Conservation (phyloP, 2,329 filamentous ascomycete species). For the Paecilomyces sp. region DNA sequence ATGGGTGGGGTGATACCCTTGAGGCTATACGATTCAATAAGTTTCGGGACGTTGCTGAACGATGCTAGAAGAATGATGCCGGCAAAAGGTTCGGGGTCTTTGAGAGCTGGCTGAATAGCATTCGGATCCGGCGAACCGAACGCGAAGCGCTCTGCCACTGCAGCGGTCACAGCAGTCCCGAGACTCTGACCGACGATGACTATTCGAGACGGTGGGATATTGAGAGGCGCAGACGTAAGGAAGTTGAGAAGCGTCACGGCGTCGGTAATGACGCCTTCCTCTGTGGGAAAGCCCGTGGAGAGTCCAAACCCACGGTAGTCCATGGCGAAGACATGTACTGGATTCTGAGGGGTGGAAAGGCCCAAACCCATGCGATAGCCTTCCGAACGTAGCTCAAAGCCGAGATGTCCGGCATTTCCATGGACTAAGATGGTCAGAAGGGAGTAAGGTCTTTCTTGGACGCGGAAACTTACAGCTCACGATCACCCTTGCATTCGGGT, state of each 20-base stretch:
- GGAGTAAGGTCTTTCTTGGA: not conserved
- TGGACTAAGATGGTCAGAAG: slow-evolving; percentile 26
- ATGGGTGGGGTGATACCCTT: slow-evolving; percentile 68
- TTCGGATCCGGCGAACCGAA: slow-evolving; percentile 27
- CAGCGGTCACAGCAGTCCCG: slow-evolving; percentile 76
- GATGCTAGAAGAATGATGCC: slow-evolving; percentile 72
- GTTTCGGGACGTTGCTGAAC: slow-evolving; percentile 66
- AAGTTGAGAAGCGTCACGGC: slow-evolving; percentile 67
- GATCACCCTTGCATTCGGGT: slow-evolving; percentile 47
- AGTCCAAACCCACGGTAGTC: slow-evolving; percentile 86
- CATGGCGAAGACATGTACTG: slow-evolving; percentile 72
- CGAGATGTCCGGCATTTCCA: slow-evolving; percentile 76
- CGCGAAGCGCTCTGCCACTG: slow-evolving; percentile 65
- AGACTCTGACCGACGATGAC: slow-evolving; percentile 80
- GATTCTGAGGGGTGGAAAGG: slow-evolving; percentile 54
- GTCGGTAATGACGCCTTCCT: slow-evolving; percentile 74
- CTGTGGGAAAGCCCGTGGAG: slow-evolving; percentile 72
- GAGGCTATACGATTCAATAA: slow-evolving; percentile 72
- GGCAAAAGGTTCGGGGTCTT: slow-evolving; percentile 58
- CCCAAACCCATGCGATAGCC: slow-evolving; percentile 72
- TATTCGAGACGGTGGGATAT: slow-evolving; percentile 63
- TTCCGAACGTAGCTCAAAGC: slow-evolving; percentile 66
- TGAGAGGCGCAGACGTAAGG: slow-evolving; percentile 47
- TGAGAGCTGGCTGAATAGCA: slow-evolving; percentile 34
- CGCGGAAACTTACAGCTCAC: slow-evolving; percentile 33